Conservation (phyloP, 305 asterid species). For the Fraxinus ornus region DNA sequence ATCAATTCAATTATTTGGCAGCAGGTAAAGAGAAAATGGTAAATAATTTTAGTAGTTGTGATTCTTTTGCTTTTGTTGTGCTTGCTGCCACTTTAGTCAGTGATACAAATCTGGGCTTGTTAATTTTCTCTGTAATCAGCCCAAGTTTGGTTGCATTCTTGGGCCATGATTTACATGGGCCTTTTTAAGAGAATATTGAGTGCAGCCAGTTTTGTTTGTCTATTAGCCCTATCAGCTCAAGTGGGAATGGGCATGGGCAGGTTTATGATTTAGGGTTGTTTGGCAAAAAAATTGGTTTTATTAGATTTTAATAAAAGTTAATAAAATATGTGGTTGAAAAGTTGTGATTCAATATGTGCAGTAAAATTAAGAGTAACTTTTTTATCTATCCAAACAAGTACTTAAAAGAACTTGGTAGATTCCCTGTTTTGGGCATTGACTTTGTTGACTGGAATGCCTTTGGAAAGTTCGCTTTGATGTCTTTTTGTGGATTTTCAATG, state of each 20-base stretch:
- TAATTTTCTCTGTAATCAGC: not conserved
- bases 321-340: not conserved
- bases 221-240: not conserved
- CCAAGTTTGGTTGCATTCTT: not conserved
- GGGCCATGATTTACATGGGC: not conserved
- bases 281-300: not conserved
- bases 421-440: constrained; percentile 20
- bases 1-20: not conserved
- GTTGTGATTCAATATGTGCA: not conserved
- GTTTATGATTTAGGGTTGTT: not conserved
- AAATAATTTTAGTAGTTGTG: not conserved
- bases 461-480: constrained; percentile 30
- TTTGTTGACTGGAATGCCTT: constrained; percentile 11
- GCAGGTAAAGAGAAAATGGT: not conserved
- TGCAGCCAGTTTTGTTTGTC: not conserved
- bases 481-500: not conserved
- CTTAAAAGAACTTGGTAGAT: not conserved
- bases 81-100: not conserved
- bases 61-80: not conserved
- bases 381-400: not conserved
- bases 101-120: not conserved
- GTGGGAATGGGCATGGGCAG: not conserved
- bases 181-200: not conserved
- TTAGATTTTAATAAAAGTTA: not conserved
- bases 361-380: not conserved